Conservation (phyloP, 1,284 basidiomycete genomes). For the Apiotrichum mycotoxinovorans region DNA sequence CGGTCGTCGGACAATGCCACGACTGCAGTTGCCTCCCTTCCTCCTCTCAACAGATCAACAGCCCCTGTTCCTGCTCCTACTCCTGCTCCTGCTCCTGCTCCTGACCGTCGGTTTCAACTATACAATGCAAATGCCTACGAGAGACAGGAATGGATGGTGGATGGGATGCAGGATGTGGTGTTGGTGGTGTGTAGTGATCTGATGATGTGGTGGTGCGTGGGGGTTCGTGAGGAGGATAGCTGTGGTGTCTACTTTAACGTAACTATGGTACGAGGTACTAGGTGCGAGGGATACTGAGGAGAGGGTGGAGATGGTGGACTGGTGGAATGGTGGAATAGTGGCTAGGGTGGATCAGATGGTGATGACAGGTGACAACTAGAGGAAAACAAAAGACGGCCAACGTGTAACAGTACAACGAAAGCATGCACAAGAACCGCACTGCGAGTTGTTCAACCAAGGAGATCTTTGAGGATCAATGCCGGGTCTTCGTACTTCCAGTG, state of each 20-base stretch:
- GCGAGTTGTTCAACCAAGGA: conserved; percentile 34
- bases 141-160: neutral
- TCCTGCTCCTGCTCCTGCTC: too few relatives aligned
- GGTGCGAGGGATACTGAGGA: neutral
- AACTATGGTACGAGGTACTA: neutral
- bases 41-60: too few relatives aligned
- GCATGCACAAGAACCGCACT: neutral
- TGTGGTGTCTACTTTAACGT: neutral
- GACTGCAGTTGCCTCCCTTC: too few relatives aligned
- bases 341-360: neutral
- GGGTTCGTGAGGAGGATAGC: neutral
- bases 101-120: neutral
- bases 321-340: neutral
- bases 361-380: neutral
- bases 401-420: neutral
- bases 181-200: neutral
- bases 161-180: neutral
- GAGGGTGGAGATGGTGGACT: neutral
- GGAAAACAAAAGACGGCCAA: too few relatives aligned
- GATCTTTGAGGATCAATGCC: conserved; percentile 44
- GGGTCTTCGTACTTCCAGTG: conserved; percentile 52
- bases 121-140: neutral
- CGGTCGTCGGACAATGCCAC: too few relatives aligned
- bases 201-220: neutral
- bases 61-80: neutral